Evolutionary conservation across 176 grass and related monocot genomes (phyloP), one percentile per base, ranked within the genome.

Genomic region (Typha latifolia): DNA sequence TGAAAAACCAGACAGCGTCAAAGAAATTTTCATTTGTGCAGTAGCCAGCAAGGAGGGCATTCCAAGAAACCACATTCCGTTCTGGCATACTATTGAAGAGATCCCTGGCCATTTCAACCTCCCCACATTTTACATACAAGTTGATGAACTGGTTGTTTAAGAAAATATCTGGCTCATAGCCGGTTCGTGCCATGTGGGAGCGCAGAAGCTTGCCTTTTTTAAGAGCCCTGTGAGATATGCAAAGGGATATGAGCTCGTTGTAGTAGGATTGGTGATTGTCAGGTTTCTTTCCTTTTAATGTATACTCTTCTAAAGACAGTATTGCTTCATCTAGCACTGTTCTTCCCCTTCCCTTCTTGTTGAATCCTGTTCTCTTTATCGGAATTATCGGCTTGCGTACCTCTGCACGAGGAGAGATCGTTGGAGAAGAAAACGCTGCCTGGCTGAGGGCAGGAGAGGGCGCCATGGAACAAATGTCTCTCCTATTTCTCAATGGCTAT

Each of bases 31-130:
- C 49, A 52, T 78, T 78, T 29, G 57, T 64, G 43, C 68, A 64
- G 67, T 64, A 78, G 19, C 75, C 66, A 2, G 75, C 61, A 14
- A 78, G 61, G 18, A 78, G 67, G 29, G 66, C 75, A 14, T 78
- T 78, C 75, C 75, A 78, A 22, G 75, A 78, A 49, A 78, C 55
- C 12, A 78, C 75, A 52, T 78, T 78, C 67, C 75, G 53, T 2
- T 78, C 26, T 8, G 24, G n/a, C 75, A 78, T 70, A 16, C 20
- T 14, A 34, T 78, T 59, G 19, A 78, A 78, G 67, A 78, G 12
- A 47, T 63, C 57, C 59, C 75, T 61, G 1, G 75, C 75, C 67
- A 55, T 32, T 0, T 26, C 66, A 51, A 70, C 6, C 47, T 63
- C 56, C 12, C 67, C 75, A 10, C 75, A 78, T 48, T 62, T 63